A percentile compares a stretch with the other conserved stretches of the same genome.
Conservation (phyloP, 2,329 filamentous ascomycete genomes). For the Xylariaceae sp. region DNA sequence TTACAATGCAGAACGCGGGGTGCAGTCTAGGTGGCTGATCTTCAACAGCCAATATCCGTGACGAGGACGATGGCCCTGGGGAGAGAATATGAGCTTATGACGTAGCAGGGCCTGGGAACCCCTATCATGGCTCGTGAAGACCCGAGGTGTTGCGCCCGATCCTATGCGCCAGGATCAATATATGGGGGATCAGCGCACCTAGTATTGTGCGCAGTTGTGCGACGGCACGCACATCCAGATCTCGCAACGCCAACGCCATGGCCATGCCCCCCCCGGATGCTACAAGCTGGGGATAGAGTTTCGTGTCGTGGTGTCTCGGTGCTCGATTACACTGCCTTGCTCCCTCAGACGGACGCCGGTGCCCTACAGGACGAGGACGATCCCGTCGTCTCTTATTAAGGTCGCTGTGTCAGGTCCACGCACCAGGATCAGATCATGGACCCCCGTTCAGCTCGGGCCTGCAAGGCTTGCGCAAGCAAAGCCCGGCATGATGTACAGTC, state of each 20-base stretch:
- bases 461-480: background rate
- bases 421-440: conserved; percentile 13
- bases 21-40: background rate
- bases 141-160: background rate
- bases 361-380: conserved; percentile 16
- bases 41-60: background rate
- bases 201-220: background rate
- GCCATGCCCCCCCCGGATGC: too few relatives aligned
- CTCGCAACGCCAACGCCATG: too few relatives aligned
- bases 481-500: background rate
- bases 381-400: background rate
- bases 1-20: background rate
- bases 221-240: background rate
- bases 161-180: too few relatives aligned
- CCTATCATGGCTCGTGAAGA: background rate
- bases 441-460: conserved; percentile 6
- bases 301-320: too few relatives aligned
- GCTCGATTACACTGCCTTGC: background rate
- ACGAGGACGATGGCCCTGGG: background rate
- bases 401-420: background rate
- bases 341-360: conserved; percentile 1
- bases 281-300: too few relatives aligned
- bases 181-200: too few relatives aligned
- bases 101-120: background rate
- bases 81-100: background rate